Conservation (phyloP, 2,329 filamentous ascomycete species). For the Penicillium paneum region DNA sequence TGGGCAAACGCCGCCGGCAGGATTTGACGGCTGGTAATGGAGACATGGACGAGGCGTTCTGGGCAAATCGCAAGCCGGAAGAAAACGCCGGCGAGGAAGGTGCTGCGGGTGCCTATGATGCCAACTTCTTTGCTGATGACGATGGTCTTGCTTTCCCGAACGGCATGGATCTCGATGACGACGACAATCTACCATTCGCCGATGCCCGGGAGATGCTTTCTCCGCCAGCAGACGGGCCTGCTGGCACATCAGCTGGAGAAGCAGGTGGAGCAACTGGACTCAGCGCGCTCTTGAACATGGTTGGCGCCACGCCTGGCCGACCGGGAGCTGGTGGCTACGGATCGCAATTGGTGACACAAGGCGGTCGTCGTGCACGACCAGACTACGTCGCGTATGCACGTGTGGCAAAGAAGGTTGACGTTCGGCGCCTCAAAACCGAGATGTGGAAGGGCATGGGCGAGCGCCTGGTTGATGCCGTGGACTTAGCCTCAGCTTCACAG, state of each 20-base stretch:
- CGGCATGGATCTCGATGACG: conserved; percentile 46
- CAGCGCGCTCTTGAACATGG: conserved; percentile 40
- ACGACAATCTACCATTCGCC: conserved; percentile 48
- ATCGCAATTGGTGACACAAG: conserved; percentile 61
- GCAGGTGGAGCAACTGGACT: conserved; percentile 37
- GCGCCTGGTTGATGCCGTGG: conserved; percentile 36
- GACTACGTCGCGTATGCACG: conserved; percentile 66
- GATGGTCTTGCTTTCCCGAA: conserved; percentile 48
- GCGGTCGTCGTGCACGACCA: conserved; percentile 55
- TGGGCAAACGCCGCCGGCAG: conserved; percentile 48
- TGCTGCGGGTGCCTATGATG: conserved; percentile 79
- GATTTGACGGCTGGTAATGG: conserved; percentile 61
- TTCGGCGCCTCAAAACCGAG: conserved; percentile 61
- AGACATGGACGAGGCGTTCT: conserved; percentile 93
- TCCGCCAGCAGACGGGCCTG: conserved; percentile 36
- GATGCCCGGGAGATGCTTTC: conserved; percentile 50
- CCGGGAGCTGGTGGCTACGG: conserved; percentile 54
- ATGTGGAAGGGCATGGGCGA: conserved; percentile 63
- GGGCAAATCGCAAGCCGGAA: conserved; percentile 64
- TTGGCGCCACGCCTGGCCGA: conserved; percentile 39
- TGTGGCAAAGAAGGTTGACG: conserved; percentile 65
- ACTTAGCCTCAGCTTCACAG: conserved; percentile 32
- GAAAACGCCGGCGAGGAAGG: conserved; percentile 59
- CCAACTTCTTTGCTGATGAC: conserved; percentile 90
- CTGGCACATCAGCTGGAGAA: conserved; percentile 33